A percentile compares a stretch with the other conserved stretches of the same genome.
These are phyloP conservation scores for Madurella fahalii DNA, from an alignment of 2,329 filamentous ascomycete genomes.

Conservation along the genomic window DNA sequence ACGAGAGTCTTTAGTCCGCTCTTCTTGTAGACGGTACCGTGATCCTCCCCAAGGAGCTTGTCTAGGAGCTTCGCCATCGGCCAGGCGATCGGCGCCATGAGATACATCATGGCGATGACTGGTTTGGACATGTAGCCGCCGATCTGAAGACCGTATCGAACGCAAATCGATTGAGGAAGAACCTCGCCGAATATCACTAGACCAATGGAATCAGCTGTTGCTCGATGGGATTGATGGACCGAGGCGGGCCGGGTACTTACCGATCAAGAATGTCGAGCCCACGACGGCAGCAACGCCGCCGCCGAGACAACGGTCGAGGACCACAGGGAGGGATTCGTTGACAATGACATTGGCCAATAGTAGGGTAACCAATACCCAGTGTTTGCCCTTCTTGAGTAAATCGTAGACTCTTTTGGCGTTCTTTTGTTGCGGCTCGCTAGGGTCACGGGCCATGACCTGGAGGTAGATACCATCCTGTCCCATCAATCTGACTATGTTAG, in stretches of 20 bases:
- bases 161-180: slow-evolving; percentile 91
- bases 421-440: slow-evolving; percentile 77
- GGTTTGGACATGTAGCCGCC: slow-evolving; percentile 89
- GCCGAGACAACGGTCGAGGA: slow-evolving; percentile 87
- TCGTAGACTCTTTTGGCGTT: slow-evolving; percentile 79
- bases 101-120: slow-evolving; percentile 85
- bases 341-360: slow-evolving; percentile 96
- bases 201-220: slow-evolving; percentile 9
- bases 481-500: slow-evolving; percentile 45
- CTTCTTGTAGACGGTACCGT: slow-evolving; percentile 97
- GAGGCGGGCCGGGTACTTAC: slow-evolving; percentile 47
- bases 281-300: slow-evolving; percentile 93
- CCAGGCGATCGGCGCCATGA: slow-evolving; percentile 86
- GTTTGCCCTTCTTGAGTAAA: slow-evolving; percentile 82
- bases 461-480: slow-evolving; percentile 92
- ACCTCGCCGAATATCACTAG: slow-evolving; percentile 97
- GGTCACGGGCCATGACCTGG: slow-evolving; percentile 85
- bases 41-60: slow-evolving; percentile 86
- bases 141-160: slow-evolving; percentile 91
- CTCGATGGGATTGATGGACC: not conserved
- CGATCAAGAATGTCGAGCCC: slow-evolving; percentile 88
- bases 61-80: slow-evolving; percentile 95
- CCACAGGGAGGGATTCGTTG: slow-evolving; percentile 93
- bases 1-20: slow-evolving; percentile 94
- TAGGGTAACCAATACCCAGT: slow-evolving; percentile 95